Evolutionary conservation across 2,329 filamentous ascomycete species (phyloP).

Genomic region (Camillea tinctor): DNA sequence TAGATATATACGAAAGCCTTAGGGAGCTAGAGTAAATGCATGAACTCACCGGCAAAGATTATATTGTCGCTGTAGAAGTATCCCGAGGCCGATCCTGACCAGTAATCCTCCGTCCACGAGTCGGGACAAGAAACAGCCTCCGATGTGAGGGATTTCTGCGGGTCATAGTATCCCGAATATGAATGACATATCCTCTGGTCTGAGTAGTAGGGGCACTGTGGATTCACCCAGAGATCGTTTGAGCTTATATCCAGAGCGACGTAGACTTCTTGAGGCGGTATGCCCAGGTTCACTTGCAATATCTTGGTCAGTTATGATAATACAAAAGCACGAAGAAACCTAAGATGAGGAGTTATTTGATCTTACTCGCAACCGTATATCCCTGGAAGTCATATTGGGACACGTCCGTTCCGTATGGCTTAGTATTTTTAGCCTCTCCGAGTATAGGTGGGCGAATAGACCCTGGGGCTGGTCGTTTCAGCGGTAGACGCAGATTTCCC

Average conservation of each 20-base stretch:
- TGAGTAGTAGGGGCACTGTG: conserved; percentile 10
- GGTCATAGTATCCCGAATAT: conserved; percentile 15
- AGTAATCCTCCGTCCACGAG: conserved; percentile 7
- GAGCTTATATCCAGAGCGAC: conserved; percentile 16
- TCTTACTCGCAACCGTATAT: conserved; percentile 16
- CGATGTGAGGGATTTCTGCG: conserved; percentile 10
- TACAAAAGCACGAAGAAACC: neutral
- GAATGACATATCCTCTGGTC: neutral
- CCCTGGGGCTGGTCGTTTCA: neutral
- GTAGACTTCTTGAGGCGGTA: conserved; percentile 14
- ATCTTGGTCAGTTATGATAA: neutral
- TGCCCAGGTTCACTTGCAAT: conserved; percentile 14
- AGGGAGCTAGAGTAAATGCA: too few relatives aligned
- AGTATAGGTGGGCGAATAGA: neutral
- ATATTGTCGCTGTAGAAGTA: conserved; percentile 15
- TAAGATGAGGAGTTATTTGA: neutral
- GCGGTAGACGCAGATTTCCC: neutral
- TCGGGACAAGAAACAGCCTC: conserved; percentile 1
- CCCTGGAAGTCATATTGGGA: neutral
- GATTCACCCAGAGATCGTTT: conserved; percentile 19
- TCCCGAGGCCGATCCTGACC: conserved; percentile 10
- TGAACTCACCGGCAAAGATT: conserved; percentile 11
- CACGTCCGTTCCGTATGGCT: neutral
- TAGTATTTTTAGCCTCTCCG: neutral
- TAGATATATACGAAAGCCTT: neutral